phyloP scores from a whole-genome alignment of 805 yeast species.

The Kluyveromyces nonfermentans region DNA sequence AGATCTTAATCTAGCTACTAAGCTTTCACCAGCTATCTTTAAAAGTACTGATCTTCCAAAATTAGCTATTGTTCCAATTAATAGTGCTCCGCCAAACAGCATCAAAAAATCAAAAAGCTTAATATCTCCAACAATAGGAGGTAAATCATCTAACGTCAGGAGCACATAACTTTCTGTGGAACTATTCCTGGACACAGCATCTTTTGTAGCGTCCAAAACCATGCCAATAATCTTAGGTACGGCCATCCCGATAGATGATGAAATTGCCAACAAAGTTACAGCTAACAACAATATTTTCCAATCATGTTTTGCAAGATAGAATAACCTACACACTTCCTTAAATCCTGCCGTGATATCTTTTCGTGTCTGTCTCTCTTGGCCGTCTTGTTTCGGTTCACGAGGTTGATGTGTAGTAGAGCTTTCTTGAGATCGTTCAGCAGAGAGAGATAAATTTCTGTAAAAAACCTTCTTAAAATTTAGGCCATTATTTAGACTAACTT shows the following conservation, averaged over 20 bases:
- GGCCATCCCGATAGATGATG: conserved; percentile 43
- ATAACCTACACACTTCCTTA: conserved; percentile 33
- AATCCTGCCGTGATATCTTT: conserved; percentile 16
- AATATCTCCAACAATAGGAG: conserved; percentile 39
- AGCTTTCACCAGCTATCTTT: conserved; percentile 66
- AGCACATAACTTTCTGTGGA: conserved; percentile 14
- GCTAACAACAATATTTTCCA: conserved; percentile 36
- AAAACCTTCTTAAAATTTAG: neutral
- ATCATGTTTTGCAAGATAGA: conserved; percentile 38
- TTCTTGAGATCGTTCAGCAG: neutral
- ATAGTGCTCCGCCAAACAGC: conserved; percentile 47
- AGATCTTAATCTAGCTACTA: conserved; percentile 76
- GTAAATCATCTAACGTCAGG: conserved; percentile 23
- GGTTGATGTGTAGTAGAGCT: neutral
- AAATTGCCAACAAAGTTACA: conserved; percentile 34
- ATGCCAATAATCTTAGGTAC: conserved; percentile 49
- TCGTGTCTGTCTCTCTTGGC: neutral
- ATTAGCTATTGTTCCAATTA: conserved; percentile 60
- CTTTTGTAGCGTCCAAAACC: conserved; percentile 41
- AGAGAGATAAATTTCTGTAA: neutral
- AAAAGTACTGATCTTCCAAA: conserved; percentile 53
- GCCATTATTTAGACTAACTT: neutral
- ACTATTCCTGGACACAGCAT: conserved; percentile 16
- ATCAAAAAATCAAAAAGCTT: conserved; percentile 52
- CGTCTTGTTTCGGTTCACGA: neutral